A percentile compares a stretch with the other conserved stretches of the same genome.
These are phyloP conservation scores for Lentinus tigrinus DNA, from an alignment of 768 basidiomycete species.

Conservation along the genomic window DNA sequence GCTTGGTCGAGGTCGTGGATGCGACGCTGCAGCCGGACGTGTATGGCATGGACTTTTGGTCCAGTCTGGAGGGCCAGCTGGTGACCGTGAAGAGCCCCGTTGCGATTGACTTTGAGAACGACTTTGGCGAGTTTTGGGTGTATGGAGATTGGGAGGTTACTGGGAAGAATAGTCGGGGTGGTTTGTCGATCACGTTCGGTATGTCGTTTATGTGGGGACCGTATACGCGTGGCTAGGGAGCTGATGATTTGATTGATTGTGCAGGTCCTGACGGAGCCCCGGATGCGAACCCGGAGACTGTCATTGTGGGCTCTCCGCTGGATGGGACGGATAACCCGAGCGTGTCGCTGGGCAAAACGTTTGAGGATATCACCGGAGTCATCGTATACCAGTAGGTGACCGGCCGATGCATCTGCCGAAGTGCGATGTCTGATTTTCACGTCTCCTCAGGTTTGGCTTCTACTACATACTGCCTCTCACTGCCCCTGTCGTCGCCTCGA, in stretches of 20 bases:
- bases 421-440: background rate
- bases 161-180: slow-evolving; percentile 55
- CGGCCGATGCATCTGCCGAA: no score
- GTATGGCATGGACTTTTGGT: slow-evolving; percentile 65
- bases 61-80: slow-evolving; percentile 57
- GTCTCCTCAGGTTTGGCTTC: slow-evolving; percentile 37
- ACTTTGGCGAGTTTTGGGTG: slow-evolving; percentile 58
- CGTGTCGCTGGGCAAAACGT: slow-evolving; percentile 45
- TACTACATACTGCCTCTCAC: slow-evolving; percentile 59
- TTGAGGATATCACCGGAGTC: slow-evolving; percentile 55
- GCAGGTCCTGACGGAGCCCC: slow-evolving; percentile 50
- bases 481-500: slow-evolving; percentile 47
- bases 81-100: slow-evolving; percentile 50
- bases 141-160: slow-evolving; percentile 55
- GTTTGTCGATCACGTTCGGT: slow-evolving; percentile 53
- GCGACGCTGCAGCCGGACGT: slow-evolving; percentile 45
- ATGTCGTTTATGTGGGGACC: background rate
- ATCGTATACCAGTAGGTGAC: slow-evolving; percentile 47
- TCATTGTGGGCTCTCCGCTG: slow-evolving; percentile 53
- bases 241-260: background rate
- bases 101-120: slow-evolving; percentile 48
- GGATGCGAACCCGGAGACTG: slow-evolving; percentile 56
- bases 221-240: no score
- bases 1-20: slow-evolving; percentile 43
- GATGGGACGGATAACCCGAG: slow-evolving; percentile 53